A percentile compares a stretch with the other conserved stretches of the same genome.
These are phyloP conservation scores for Myrmaecium sp. DNA, from an alignment of 2,329 filamentous ascomycete genomes.

Conservation along the genomic window DNA sequence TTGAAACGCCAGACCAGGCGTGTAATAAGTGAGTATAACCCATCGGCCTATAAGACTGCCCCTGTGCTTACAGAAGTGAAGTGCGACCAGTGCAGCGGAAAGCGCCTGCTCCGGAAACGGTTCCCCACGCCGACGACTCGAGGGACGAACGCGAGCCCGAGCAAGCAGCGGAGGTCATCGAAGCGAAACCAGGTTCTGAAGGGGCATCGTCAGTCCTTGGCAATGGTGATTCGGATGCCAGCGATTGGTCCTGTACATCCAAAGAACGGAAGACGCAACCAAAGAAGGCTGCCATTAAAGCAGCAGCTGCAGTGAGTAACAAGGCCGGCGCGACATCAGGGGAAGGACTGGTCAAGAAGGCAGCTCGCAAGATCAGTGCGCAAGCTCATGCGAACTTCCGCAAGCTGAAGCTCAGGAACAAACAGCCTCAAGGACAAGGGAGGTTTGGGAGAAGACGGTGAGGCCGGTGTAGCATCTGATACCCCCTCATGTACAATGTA, in stretches of 20 bases:
- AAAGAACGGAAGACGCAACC: constrained; percentile 12
- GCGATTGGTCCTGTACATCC: too few species aligned
- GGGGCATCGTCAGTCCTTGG: too few species aligned
- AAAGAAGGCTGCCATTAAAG: constrained; percentile 8
- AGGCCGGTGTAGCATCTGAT: too few species aligned
- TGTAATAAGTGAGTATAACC: constrained; percentile 33
- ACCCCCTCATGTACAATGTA: too few species aligned
- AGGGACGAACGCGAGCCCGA: constrained; percentile 3
- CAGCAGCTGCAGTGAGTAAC: constrained; percentile 3
- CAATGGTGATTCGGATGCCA: too few species aligned
- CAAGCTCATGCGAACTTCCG: constrained; percentile 31
- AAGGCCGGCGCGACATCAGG: constrained; percentile 6
- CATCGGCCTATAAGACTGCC: constrained; percentile 1
- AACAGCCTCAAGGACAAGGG: constrained; percentile 26
- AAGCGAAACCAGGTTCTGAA: constrained; percentile 1
- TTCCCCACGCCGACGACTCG: constrained; percentile 10
- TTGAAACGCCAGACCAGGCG: constrained; percentile 61
- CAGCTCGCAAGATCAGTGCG: constrained; percentile 27
- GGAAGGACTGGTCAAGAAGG: constrained; percentile 17
- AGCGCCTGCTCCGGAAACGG: constrained; percentile 21
- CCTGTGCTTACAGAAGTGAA: constrained; percentile 11
- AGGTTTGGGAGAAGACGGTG: constrained; percentile 18
- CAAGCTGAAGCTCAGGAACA: constrained; percentile 33
- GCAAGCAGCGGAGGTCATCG: constrained; percentile 4
- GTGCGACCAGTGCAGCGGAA: constrained; percentile 21